Evolutionary conservation across 768 basidiomycete genomes (phyloP).

Genomic region (Pleurotus pulmonarius): DNA sequence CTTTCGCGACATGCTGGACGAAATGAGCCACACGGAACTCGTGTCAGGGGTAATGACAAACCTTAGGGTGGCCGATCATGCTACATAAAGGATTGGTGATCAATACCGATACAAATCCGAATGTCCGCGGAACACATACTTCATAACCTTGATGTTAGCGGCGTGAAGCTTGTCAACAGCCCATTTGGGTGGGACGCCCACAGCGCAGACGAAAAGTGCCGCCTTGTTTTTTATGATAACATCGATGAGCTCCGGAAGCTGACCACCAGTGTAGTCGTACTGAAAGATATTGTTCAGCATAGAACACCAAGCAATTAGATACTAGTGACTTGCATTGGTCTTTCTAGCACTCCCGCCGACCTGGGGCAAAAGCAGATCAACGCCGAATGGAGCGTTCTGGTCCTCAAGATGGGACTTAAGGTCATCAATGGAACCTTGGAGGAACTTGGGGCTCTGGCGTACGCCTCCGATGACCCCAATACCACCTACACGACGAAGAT

Average conservation of each 20-base stretch:
- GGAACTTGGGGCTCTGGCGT: conserved; percentile 67
- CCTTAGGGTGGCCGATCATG: conserved; percentile 86
- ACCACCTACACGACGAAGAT: conserved; percentile 40
- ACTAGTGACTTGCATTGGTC: conserved; percentile 52
- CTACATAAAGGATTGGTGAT: conserved; percentile 27
- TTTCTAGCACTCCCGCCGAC: conserved; percentile 79
- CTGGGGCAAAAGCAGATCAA: conserved; percentile 82
- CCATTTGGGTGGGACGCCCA: conserved; percentile 82
- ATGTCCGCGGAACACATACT: conserved; percentile 41
- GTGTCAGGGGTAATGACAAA: conserved; percentile 18
- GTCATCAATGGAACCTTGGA: conserved; percentile 64
- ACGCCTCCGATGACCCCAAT: conserved; percentile 88
- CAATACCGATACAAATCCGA: neutral
- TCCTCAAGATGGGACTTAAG: conserved; percentile 73
- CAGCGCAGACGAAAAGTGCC: conserved; percentile 77
- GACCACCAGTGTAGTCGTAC: conserved; percentile 77
- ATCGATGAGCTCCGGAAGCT: conserved; percentile 72
- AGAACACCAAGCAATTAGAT: neutral
- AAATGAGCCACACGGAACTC: neutral
- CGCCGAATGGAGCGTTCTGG: conserved; percentile 73
- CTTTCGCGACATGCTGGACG: conserved; percentile 65
- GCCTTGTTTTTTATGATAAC: conserved; percentile 73
- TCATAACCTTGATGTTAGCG: conserved; percentile 81
- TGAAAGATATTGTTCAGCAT: conserved; percentile 19
- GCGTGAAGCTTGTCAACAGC: conserved; percentile 79